Conservation (phyloP, 192 early-diverging fungal species). For the Spizellomyces punctatus region DNA sequence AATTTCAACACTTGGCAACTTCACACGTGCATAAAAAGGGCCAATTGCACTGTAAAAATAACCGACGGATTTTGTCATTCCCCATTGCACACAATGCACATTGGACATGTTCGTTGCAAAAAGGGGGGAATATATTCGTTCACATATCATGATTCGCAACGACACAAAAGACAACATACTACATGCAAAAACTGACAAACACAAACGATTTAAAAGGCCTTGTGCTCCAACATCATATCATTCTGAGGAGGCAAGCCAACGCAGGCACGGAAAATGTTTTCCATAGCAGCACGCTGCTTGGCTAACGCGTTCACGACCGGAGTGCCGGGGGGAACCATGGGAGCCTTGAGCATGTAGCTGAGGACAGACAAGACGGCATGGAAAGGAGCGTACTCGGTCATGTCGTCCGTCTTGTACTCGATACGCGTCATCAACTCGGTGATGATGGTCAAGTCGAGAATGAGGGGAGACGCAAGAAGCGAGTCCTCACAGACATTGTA, state of each 20-base stretch:
- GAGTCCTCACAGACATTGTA: slow-evolving; percentile 99
- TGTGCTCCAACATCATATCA: slow-evolving; percentile 92
- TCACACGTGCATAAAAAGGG: no score
- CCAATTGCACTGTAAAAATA: no score
- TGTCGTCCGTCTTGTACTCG: slow-evolving; percentile 79
- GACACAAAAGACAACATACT: no score
- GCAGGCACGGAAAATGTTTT: slow-evolving; percentile 97
- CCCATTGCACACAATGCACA: no score
- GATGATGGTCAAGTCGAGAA: slow-evolving; percentile 93
- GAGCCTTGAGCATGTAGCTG: slow-evolving; percentile 97
- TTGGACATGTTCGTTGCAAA: no score
- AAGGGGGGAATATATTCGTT: no score
- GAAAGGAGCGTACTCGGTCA: slow-evolving; percentile 77
- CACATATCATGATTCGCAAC: no score
- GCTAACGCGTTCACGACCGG: slow-evolving; percentile 95
- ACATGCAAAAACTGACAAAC: no score
- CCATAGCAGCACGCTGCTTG: slow-evolving; percentile 95
- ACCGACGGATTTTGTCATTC: no score
- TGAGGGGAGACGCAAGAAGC: slow-evolving; percentile 94
- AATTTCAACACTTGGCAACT: no score
- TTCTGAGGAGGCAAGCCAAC: slow-evolving; percentile 93
- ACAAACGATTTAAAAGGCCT: slow-evolving; percentile 14
- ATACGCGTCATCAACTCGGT: slow-evolving; percentile 98
- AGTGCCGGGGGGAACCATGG: slow-evolving; percentile 88
- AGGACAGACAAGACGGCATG: slow-evolving; percentile 94